Evolutionary conservation across 2,329 filamentous ascomycete species (phyloP).

Genomic region (Ophiostoma fasciatum): DNA sequence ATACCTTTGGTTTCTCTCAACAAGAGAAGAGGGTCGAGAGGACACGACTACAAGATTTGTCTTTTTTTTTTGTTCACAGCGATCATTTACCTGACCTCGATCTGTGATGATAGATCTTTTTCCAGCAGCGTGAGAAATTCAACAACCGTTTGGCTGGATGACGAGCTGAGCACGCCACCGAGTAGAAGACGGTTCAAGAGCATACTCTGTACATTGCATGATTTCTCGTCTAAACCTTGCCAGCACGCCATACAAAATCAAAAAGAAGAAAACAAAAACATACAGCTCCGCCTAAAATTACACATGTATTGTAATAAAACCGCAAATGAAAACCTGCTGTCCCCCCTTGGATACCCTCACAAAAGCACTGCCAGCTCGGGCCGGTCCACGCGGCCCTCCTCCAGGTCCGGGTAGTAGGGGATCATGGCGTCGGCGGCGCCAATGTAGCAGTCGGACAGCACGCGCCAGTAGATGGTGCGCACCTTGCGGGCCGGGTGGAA

Average conservation of each 20-base stretch:
- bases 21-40: background rate
- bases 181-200: too few relatives aligned
- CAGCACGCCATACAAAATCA: too few relatives aligned
- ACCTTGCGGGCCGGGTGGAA: constrained; percentile 97
- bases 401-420: constrained; percentile 82
- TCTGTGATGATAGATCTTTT: too few relatives aligned
- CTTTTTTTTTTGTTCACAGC: background rate
- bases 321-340: background rate
- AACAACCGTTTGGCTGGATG: too few relatives aligned
- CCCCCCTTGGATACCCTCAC: background rate
- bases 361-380: constrained; percentile 65
- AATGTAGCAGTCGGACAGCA: constrained; percentile 96
- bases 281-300: too few relatives aligned
- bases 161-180: too few relatives aligned
- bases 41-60: too few relatives aligned
- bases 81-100: too few relatives aligned
- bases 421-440: constrained; percentile 89
- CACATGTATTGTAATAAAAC: too few relatives aligned
- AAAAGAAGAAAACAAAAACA: background rate
- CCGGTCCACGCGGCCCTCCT: constrained; percentile 64
- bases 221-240: too few relatives aligned
- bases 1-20: constrained; percentile 11
- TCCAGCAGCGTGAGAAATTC: too few relatives aligned
- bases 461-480: constrained; percentile 82
- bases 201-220: too few relatives aligned